Conservation (phyloP, 2,329 filamentous ascomycete species). For the Xylaria sp. region DNA sequence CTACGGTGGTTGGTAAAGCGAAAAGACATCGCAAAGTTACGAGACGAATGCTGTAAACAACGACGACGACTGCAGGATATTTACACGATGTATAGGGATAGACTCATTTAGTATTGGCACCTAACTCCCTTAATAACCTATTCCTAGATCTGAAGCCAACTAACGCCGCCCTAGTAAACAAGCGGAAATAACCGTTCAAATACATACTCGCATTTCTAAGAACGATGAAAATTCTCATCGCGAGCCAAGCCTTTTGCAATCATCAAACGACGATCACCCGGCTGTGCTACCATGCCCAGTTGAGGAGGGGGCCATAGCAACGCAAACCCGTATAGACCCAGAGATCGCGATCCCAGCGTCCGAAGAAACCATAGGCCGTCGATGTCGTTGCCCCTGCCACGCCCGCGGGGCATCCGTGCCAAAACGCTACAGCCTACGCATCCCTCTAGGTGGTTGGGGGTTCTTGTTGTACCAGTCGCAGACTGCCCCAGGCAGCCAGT, state of each 20-base stretch:
- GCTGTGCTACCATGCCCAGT: too few relatives aligned
- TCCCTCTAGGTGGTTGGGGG: background rate
- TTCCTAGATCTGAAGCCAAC: background rate
- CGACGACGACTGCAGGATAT: background rate
- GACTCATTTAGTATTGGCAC: background rate
- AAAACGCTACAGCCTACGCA: background rate
- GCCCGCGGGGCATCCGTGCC: background rate
- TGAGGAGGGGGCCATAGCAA: background rate
- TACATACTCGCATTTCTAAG: background rate
- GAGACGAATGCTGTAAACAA: background rate
- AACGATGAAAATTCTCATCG: background rate
- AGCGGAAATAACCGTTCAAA: background rate
- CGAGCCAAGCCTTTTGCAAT: background rate
- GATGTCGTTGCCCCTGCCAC: slow-evolving; percentile 1
- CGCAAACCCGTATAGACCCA: background rate
- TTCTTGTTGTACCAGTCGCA: background rate
- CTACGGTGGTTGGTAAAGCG: slow-evolving; percentile 11
- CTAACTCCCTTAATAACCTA: too few relatives aligned
- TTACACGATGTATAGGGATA: background rate
- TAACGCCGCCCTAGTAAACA: background rate
- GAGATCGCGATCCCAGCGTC: background rate
- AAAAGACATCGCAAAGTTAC: background rate
- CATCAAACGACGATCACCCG: background rate
- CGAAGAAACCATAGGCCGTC: background rate
- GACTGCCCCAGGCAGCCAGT: background rate